Conservation (phyloP, 495 filamentous ascomycete genomes). For the Bathelium albidoporum region DNA sequence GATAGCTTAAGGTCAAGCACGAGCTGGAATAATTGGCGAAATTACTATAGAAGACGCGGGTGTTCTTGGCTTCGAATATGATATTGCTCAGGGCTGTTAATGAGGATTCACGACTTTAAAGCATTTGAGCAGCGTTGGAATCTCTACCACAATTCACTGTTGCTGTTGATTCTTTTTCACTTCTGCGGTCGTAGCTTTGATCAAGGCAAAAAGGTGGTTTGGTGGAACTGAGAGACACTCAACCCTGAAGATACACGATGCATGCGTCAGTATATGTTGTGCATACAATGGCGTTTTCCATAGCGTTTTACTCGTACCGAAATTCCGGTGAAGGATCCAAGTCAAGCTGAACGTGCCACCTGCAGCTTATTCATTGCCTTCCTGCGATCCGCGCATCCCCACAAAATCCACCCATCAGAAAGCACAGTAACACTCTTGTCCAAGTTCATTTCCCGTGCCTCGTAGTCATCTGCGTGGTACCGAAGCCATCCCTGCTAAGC, state of each 20-base stretch:
- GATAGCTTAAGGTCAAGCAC: background rate
- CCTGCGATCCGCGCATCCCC: no score
- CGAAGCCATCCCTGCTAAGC: background rate
- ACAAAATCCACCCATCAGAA: background rate
- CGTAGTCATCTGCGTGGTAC: background rate
- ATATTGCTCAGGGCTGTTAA: no score
- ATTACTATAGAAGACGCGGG: no score
- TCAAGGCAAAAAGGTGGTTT: background rate
- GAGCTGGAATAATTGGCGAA: no score
- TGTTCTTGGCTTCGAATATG: no score
- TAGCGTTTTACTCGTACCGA: background rate
- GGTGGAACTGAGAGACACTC: background rate
- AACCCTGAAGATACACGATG: background rate
- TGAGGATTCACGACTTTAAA: background rate
- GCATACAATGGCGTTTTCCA: background rate
- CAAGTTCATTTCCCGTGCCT: background rate
- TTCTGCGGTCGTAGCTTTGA: background rate
- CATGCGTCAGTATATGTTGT: background rate
- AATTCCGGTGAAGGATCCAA: background rate
- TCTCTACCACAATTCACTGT: no score
- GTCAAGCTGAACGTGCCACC: background rate
- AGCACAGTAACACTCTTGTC: background rate
- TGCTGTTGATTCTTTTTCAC: background rate
- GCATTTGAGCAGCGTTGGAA: background rate
- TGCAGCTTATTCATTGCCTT: background rate